A percentile compares a stretch with the other conserved stretches of the same genome.
Conservation (phyloP, 257 asterid species). For the Phtheirospermum japonicum region DNA sequence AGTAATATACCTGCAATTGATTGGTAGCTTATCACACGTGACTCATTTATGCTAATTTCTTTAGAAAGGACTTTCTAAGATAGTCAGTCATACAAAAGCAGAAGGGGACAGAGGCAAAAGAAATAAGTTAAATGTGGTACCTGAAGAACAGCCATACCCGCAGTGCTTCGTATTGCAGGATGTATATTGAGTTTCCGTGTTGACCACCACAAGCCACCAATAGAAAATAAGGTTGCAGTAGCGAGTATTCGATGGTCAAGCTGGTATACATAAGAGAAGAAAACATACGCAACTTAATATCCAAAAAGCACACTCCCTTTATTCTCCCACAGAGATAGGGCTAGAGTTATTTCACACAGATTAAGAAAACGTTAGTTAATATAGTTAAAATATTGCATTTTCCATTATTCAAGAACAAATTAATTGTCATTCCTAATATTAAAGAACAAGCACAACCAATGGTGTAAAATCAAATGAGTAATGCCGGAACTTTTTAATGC, state of each 20-base stretch:
- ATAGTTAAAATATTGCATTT: no score
- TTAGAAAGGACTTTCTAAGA: background rate
- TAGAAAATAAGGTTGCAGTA: slow-evolving; percentile 66
- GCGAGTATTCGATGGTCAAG: slow-evolving; percentile 95
- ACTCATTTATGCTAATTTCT: slow-evolving; percentile 6
- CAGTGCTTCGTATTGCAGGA: slow-evolving; percentile 75
- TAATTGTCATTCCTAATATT: no score
- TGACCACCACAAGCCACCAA: slow-evolving; percentile 74
- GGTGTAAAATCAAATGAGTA: background rate
- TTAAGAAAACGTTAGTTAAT: no score
- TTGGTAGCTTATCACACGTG: no score
- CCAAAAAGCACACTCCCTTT: no score
- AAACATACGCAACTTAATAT: slow-evolving; percentile 25
- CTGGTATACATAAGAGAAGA: slow-evolving; percentile 31
- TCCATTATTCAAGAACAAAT: no score
- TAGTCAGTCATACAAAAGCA: background rate
- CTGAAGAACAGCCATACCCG: slow-evolving; percentile 93
- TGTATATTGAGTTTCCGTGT: slow-evolving; percentile 72
- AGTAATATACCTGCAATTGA: no score
- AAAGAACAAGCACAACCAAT: no score
- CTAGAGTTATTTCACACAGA: no score
- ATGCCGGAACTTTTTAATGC: background rate
- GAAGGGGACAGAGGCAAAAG: slow-evolving; percentile 8
- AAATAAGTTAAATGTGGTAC: no score
- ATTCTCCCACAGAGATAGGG: no score